phyloP scores from a whole-genome alignment of 108 stramenopile genomes.

The Pseudonitzschia pungens region DNA sequence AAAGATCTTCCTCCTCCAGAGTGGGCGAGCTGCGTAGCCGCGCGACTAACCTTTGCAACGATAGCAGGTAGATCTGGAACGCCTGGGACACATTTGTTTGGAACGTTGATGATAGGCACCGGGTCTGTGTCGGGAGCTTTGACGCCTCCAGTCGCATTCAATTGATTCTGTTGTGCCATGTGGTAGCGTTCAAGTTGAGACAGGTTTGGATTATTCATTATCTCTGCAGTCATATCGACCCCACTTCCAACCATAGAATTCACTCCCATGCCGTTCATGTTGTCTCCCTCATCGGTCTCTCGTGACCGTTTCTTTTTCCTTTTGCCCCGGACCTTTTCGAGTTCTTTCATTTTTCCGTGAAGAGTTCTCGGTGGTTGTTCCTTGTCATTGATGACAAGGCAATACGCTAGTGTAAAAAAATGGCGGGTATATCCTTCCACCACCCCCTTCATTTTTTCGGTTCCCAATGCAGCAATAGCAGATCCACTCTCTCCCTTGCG shows the following conservation, averaged over 20 bases:
- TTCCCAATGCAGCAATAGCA: slow-evolving; percentile 81
- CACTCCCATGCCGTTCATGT: slow-evolving; percentile 41
- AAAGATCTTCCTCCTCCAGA: slow-evolving; percentile 41
- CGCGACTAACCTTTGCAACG: slow-evolving; percentile 63
- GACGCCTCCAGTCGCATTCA: slow-evolving; percentile 56
- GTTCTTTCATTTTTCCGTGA: slow-evolving; percentile 74
- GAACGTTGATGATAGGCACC: slow-evolving; percentile 54
- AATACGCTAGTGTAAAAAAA: slow-evolving; percentile 83
- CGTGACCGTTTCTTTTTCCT: slow-evolving; percentile 58
- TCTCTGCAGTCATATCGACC: slow-evolving; percentile 10
- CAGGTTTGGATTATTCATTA: slow-evolving; percentile 15
- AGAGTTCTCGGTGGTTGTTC: slow-evolving; percentile 85
- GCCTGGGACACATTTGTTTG: slow-evolving; percentile 72
- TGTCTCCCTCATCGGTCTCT: slow-evolving; percentile 42
- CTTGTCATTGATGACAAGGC: slow-evolving; percentile 80
- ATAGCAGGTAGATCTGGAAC: slow-evolving; percentile 68
- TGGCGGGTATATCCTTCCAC: slow-evolving; percentile 93
- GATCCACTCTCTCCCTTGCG: slow-evolving; percentile 88
- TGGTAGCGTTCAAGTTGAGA: slow-evolving; percentile 69
- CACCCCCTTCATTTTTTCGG: slow-evolving; percentile 89
- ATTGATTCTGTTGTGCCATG: slow-evolving; percentile 64
- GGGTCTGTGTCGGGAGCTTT: slow-evolving; percentile 18
- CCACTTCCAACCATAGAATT: slow-evolving; percentile 30
- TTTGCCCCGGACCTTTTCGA: slow-evolving; percentile 74
- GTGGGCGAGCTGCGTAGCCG: slow-evolving; percentile 79